Evolutionary conservation across 1,284 basidiomycete genomes (phyloP), one percentile per base, ranked within the genome.

Genomic region (Ceratobasidium papillatum): DNA sequence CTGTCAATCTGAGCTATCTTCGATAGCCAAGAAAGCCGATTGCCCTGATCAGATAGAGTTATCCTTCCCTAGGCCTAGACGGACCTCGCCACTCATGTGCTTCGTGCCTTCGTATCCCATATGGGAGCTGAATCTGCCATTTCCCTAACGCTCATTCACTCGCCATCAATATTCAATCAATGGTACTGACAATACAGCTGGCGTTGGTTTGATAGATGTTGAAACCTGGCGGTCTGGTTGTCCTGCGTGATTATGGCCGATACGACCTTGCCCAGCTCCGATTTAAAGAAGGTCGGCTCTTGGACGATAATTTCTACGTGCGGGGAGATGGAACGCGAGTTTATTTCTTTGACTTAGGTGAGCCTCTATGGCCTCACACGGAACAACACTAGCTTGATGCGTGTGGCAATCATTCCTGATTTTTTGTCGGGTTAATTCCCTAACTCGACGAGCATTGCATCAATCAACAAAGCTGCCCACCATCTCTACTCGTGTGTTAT

Each of bases 281-380:
- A 3, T 98, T 99, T 86, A 97, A 95, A 82, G 87, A 89, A 22
- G 90, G 92, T 1, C 87, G 98, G 36, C 86, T 99, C 77, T 87
- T 99, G 17, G 92, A 94, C 49, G 95, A 97, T 65, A 96, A 97
- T 81, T 94, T 97, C 77, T 98, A 98, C 80, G 91, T 96, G 64
- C 88, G 97, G 61, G 97, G 97, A 0, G 97, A 99, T 82, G 97
- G 96, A 78, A 99, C 97, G 0, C 86, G 98, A 43, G 96, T 98
- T 0, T 98, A 98, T 82, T 98, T 98, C 81, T 98, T 98, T 79
- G 92, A 94, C 76, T 81, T 92, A 22, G 93, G 94, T 92, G 77
- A 58, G 86, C 80, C 0, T 9, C 36, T 27, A n/a, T 32, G 19
- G 32, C 14, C 11, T 30, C 25, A 22, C 49, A 14, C 12, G 45